These are phyloP conservation scores for Fusarium dlaminii DNA, from an alignment of 2,329 filamentous ascomycete species.

Conservation along the genomic window DNA sequence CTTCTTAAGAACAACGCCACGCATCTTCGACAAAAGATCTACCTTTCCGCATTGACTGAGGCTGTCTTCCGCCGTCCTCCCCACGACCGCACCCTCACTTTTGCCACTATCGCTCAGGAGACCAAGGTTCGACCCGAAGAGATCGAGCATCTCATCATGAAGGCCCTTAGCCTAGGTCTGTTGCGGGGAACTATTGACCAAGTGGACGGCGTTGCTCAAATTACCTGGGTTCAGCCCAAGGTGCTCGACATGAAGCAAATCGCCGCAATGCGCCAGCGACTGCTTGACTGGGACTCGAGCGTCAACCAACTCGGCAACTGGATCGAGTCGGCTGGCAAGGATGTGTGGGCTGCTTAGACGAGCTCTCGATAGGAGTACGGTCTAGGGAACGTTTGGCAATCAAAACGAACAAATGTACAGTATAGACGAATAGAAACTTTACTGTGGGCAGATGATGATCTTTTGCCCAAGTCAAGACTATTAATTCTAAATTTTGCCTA, in stretches of 20 bases:
- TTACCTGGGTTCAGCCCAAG: conserved; percentile 99
- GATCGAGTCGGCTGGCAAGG: conserved; percentile 93
- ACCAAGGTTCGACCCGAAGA: conserved; percentile 91
- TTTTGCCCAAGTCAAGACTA: conserved; percentile 34
- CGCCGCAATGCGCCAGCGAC: conserved; percentile 84
- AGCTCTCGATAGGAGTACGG: neutral
- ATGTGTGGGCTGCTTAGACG: conserved; percentile 87
- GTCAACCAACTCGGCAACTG: conserved; percentile 97
- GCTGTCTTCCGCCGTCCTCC: conserved; percentile 95
- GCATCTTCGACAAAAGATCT: conserved; percentile 97
- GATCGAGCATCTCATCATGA: conserved; percentile 99
- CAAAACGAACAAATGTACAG: conserved; percentile 41
- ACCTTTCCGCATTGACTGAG: conserved; percentile 94
- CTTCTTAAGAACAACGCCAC: conserved; percentile 81
- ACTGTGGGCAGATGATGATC: conserved; percentile 31
- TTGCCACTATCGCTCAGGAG: conserved; percentile 86
- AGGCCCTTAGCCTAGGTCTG: conserved; percentile 92
- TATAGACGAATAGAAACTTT: conserved; percentile 43
- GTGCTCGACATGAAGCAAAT: conserved; percentile 96
- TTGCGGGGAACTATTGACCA: conserved; percentile 95
- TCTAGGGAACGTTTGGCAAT: conserved; percentile 3
- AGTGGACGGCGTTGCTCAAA: conserved; percentile 91
- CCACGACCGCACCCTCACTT: conserved; percentile 94
- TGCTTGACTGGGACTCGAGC: conserved; percentile 95
- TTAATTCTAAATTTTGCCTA: conserved; percentile 32